Base-by-base conservation (phyloP, 768 basidiomycete genomes). In the Phaffia australis region DNA sequence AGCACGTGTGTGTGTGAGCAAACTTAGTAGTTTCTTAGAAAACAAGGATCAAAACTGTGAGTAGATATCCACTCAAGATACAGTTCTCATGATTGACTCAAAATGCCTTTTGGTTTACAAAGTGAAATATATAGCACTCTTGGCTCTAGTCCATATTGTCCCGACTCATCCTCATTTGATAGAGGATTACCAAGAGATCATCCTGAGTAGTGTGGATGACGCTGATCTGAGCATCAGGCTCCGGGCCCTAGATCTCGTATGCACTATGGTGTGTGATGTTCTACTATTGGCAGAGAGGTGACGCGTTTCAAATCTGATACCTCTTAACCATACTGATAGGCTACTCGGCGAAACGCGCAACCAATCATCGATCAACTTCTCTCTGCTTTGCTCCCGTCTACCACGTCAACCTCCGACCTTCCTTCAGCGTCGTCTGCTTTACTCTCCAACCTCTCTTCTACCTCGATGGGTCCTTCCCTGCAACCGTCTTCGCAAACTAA, bases 111-210 rank as follows among this genome's bases (percentile, higher is more conserved):
- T 11, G 23, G n/a, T 16, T 47, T 63, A 64, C 71, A n/a, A 72
- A 99, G 94, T 99, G 76, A 92, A 94, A 75, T 99, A 98, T 75
- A 98, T 99, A 69, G 88, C 95, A 0, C 81, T 99, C 35, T 81
- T 95, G 54, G 94, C 95, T 1, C 83, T 99, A 83, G 87, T 87
- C 64, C 94, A 95, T 78, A 97, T 99, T 72, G 90, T 93, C 0
- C 92, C 91, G 0, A 84, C 87, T 7, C 88, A 95, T 74, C 87
- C 91, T 0, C 82, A 91, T 71, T 82, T 99, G 60, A 83, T 98
- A 16, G 87, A 88, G 9, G 86, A 89, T 72, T 88, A 99, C 75
- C 89, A 95, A 72, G 87, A 89, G 68, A 88, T 86, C 52, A 93
- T 99, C 56, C 80, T 98, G 55, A 78, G 86, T 1, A 94, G 90